These are phyloP conservation scores for Chalciporus sphaerocephalus DNA, from an alignment of 768 basidiomycete genomes.

Conservation along the genomic window DNA sequence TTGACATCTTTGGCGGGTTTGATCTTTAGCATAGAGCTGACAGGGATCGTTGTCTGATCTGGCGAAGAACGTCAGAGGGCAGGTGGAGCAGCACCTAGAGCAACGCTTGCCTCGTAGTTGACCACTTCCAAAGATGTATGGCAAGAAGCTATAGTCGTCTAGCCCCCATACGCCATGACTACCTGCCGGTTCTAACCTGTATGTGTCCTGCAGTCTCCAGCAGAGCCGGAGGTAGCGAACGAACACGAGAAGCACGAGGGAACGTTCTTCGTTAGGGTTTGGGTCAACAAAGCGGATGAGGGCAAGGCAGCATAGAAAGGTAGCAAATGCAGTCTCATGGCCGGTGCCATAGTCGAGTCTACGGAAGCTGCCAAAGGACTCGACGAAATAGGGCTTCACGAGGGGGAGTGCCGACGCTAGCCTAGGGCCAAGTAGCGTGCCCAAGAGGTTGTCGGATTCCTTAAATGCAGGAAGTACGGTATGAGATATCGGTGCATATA, in stretches of 20 bases:
- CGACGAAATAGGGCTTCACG: conserved; percentile 71
- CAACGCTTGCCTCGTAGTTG: conserved; percentile 66
- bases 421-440: conserved; percentile 43
- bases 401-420: conserved; percentile 50
- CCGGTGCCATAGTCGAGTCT: conserved; percentile 97
- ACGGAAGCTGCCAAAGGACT: conserved; percentile 84
- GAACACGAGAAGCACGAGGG: conserved; percentile 58
- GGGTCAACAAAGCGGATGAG: conserved; percentile 64
- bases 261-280: conserved; percentile 55
- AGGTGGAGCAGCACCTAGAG: background rate
- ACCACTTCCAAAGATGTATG: conserved; percentile 87
- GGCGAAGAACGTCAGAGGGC: conserved; percentile 2
- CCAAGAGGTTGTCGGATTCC: conserved; percentile 52
- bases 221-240: conserved; percentile 75
- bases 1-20: conserved; percentile 34
- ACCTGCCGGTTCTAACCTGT: conserved; percentile 91
- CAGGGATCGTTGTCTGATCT: conserved; percentile 65
- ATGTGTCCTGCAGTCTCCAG: conserved; percentile 83
- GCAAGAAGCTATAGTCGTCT: conserved; percentile 86
- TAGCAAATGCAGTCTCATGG: conserved; percentile 85
- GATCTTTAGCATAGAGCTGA: conserved; percentile 56
- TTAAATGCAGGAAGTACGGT: conserved; percentile 22
- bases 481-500: conserved; percentile 1
- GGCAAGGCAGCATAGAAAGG: conserved; percentile 72
- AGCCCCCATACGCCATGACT: conserved; percentile 98